Evolutionary conservation across 257 asterid genomes (phyloP).

Genomic region (Solanum paucissectum): DNA sequence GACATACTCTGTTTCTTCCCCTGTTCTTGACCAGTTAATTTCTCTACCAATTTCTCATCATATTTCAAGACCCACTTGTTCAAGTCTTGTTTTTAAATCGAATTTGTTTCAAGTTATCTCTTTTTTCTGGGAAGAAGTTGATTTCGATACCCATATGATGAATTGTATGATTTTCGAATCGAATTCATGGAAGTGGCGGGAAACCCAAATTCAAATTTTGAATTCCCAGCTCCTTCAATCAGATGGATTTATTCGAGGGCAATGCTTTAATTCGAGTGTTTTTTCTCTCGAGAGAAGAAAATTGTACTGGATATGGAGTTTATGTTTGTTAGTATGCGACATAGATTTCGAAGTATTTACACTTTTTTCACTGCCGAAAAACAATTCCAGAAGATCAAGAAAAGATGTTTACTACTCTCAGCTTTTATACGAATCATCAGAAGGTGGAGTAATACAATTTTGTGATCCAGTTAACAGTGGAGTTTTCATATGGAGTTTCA

Average conservation of each 20-base stretch:
- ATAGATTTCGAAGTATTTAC: neutral
- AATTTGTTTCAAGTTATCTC: neutral
- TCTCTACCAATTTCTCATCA: conserved; percentile 4
- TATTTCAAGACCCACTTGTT: neutral
- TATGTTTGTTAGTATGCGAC: conserved; percentile 6
- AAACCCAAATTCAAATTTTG: neutral
- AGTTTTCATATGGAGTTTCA: neutral
- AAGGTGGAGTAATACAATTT: neutral
- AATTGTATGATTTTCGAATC: conserved; percentile 5
- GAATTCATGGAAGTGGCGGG: conserved; percentile 11
- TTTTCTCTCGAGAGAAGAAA: neutral
- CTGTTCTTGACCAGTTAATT: neutral
- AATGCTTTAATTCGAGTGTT: neutral
- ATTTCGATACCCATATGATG: neutral
- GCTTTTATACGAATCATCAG: conserved; percentile 16
- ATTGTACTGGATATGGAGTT: conserved; percentile 12
- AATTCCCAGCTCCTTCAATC: neutral
- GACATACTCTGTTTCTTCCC: neutral
- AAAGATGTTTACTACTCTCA: neutral
- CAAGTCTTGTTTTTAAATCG: conserved; percentile 2
- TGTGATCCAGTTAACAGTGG: neutral
- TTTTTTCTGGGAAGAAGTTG: conserved; percentile 8
- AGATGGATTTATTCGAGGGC: neutral
- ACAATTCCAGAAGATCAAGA: neutral
- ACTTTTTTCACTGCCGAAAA: conserved; percentile 1